These are phyloP conservation scores for Trichoderma virens DNA, from an alignment of 495 filamentous ascomycete species.

Conservation along the genomic window DNA sequence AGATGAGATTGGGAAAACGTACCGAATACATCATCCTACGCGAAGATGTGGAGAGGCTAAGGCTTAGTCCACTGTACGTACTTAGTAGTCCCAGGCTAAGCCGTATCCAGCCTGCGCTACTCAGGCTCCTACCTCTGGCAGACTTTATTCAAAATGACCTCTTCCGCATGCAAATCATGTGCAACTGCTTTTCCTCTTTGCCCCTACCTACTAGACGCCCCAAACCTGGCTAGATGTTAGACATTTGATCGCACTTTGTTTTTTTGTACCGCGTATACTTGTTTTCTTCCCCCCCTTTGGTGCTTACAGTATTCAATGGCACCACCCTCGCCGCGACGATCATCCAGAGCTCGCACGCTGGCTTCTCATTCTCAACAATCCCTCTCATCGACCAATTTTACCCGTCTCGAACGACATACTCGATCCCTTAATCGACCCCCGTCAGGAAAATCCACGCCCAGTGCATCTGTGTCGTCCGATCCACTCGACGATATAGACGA, in stretches of 20 bases:
- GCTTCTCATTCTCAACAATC: constrained; percentile 74
- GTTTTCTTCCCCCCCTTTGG: constrained; percentile 16
- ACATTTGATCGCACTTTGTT: background rate
- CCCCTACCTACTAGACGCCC: background rate
- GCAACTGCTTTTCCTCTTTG: background rate
- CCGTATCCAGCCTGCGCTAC: background rate
- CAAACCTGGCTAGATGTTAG: background rate
- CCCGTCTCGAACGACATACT: constrained; percentile 60
- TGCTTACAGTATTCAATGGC: constrained; percentile 38
- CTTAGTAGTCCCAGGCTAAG: background rate
- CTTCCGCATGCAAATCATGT: too few species aligned
- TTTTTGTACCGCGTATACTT: background rate
- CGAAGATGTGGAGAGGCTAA: background rate
- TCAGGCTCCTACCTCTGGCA: background rate
- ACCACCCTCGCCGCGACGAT: constrained; percentile 70
- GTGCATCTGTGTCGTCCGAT: constrained; percentile 67
- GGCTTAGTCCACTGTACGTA: background rate
- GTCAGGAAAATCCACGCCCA: constrained; percentile 63
- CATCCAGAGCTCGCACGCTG: constrained; percentile 78
- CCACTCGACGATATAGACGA: constrained; percentile 63
- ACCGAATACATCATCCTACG: background rate
- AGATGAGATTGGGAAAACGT: background rate
- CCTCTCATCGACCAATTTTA: constrained; percentile 56
- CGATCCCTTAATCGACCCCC: constrained; percentile 60
- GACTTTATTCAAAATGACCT: background rate